Conservation (phyloP, 192 early-diverging fungal species). For the Umbelopsis isabellina region DNA sequence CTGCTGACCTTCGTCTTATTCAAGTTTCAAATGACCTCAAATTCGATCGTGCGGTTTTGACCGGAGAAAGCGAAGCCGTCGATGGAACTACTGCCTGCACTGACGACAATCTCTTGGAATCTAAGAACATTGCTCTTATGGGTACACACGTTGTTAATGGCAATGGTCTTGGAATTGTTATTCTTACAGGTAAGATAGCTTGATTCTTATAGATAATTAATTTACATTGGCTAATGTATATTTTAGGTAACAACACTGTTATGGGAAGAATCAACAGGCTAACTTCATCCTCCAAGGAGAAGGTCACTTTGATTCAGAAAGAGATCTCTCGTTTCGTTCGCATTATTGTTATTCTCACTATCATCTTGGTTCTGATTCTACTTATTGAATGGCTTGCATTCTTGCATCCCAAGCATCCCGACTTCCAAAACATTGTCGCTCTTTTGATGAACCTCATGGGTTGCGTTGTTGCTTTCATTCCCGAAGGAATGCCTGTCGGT, state of each 20-base stretch:
- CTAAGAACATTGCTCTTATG: conserved; percentile 80
- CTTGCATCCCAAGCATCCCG: conserved; percentile 53
- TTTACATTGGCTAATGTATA: no score
- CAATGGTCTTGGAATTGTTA: conserved; percentile 70
- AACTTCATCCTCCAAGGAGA: conserved; percentile 42
- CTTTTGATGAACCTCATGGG: conserved; percentile 56
- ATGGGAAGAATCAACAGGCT: conserved; percentile 75
- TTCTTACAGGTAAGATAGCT: conserved; percentile 60
- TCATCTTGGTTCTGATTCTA: conserved; percentile 49
- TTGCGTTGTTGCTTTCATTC: conserved; percentile 70
- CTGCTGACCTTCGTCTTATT: conserved; percentile 76
- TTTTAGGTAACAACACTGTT: conserved; percentile 59
- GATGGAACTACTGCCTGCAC: conserved; percentile 59
- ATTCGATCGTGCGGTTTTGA: conserved; percentile 77
- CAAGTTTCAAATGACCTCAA: conserved; percentile 61
- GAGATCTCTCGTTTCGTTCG: conserved; percentile 68
- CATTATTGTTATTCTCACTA: conserved; percentile 61
- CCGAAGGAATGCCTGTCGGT: conserved; percentile 75
- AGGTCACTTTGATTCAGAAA: conserved; percentile 58
- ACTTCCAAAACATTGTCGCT: conserved; percentile 52
- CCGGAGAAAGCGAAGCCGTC: conserved; percentile 71
- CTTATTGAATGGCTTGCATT: conserved; percentile 54
- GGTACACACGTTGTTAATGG: conserved; percentile 70
- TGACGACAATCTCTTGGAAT: conserved; percentile 74
- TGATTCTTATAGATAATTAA: neutral